Base-by-base conservation (phyloP, 176 grass and related monocot genomes). In the Phoenix roebelenii region DNA sequence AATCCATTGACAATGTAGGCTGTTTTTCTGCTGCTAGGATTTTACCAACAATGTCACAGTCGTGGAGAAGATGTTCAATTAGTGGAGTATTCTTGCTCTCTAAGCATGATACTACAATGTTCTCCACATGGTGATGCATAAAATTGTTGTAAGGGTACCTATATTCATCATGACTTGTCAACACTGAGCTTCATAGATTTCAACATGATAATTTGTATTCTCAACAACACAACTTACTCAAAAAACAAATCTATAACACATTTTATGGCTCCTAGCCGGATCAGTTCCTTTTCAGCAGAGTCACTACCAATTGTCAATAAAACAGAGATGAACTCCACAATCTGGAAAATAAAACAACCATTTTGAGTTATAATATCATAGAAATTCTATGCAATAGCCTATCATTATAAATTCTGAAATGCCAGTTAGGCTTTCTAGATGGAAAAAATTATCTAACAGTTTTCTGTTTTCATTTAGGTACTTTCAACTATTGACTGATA, bases 81-180 rank as follows among this genome's bases (percentile, higher is more conserved):
- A 98, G 70, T 69, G 78, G 76, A 66, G 22, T 67, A 74, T 72
- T 85, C 83, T 81, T 89, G 80, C 82, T 68, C 81, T 92, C 94
- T 59, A 98, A 81, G 65, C 94, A 98, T 52, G 94, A 89, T 59
- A 88, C 82, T 66, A 93, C 71, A 62, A 93, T 81, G 72, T 85
- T 92, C 79, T 92, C 94, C 48, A 98, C 88, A 74, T 98, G 84
- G 50, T 98, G 88, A 57, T 93, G 94, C 78, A 98, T 72, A 76
- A 98, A 98, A 54, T 98, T 98, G 69, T 98, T 98, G 71, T 81
- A 98, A 7, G 84, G 63, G 54, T 98, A 98, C 94, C 94, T 98
- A 62, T 22, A 93, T 51, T 80, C 72, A 44, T 18, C 60, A 71
- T 77, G 18, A 74, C 72, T 51, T 14, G 35, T 44, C 35, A 44